phyloP scores from a whole-genome alignment of 2,329 filamentous ascomycete species.

The Colletotrichum theobromicola region DNA sequence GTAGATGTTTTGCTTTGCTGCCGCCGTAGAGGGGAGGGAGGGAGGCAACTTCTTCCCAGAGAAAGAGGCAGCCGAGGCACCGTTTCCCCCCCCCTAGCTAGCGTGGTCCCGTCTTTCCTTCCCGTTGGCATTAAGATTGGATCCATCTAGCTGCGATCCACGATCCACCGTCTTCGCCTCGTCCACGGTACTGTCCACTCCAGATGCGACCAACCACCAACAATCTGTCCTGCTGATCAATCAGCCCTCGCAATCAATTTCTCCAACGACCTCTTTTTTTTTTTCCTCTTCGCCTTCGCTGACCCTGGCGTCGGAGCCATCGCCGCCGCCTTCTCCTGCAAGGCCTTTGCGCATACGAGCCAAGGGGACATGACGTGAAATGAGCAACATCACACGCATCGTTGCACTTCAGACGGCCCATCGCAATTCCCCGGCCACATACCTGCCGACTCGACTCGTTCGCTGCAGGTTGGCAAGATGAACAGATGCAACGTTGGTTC shows the following conservation, averaged over 20 bases:
- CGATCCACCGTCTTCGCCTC: slow-evolving; percentile 10
- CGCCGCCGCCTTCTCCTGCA: not conserved
- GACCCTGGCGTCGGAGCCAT: not conserved
- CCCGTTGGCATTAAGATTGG: slow-evolving; percentile 13
- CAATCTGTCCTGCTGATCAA: slow-evolving; percentile 13
- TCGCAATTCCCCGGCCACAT: not conserved
- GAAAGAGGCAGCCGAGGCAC: slow-evolving; percentile 2
- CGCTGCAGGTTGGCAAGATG: not conserved
- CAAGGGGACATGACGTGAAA: not conserved
- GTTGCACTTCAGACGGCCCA: not conserved
- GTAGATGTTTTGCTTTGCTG: too few relatives aligned
- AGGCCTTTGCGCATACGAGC: not conserved
- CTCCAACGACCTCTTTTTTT: not conserved
- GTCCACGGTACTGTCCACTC: not conserved
- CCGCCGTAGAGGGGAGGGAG: not conserved
- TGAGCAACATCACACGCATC: not conserved
- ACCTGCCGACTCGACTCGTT: not conserved
- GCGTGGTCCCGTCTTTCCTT: not conserved
- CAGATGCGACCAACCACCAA: slow-evolving; percentile 11
- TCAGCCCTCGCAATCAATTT: slow-evolving; percentile 1
- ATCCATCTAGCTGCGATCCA: slow-evolving; percentile 11
- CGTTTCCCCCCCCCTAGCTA: not conserved
- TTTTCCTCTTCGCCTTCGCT: not conserved
- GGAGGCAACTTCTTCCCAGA: not conserved
- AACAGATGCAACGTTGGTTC: not conserved